Percentiles rank a stretch among this genome's conserved stretches.
Conservation (phyloP, 2,329 filamentous ascomycete genomes). For the Mycogone perniciosa region DNA sequence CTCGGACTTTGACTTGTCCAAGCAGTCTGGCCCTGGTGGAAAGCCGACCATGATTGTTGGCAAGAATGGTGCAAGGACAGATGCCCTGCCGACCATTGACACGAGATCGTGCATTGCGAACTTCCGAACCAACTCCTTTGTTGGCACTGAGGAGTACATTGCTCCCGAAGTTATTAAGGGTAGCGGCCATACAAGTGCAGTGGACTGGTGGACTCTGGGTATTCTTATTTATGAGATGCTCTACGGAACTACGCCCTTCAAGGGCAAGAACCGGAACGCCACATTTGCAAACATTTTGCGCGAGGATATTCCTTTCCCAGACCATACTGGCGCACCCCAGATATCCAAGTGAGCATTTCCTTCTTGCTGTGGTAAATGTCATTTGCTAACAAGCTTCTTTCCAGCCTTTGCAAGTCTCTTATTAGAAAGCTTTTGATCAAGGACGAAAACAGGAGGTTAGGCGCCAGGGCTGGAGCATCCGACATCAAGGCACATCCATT, state of each 20-base stretch:
- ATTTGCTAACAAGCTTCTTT: neutral
- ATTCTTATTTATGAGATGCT: conserved; percentile 99
- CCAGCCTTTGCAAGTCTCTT: conserved; percentile 87
- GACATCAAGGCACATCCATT: conserved; percentile 96
- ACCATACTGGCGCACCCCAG: conserved; percentile 74
- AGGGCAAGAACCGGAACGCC: conserved; percentile 96
- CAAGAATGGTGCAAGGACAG: conserved; percentile 79
- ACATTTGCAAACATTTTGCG: conserved; percentile 96
- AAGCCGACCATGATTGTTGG: conserved; percentile 97
- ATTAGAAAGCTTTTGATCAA: conserved; percentile 97
- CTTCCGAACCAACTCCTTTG: conserved; percentile 97
- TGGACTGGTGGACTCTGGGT: conserved; percentile 98
- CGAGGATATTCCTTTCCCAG: conserved; percentile 93
- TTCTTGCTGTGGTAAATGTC: neutral
- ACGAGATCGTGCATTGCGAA: conserved; percentile 97
- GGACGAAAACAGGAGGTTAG: conserved; percentile 87
- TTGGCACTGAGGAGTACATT: conserved; percentile 98
- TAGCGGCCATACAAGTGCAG: conserved; percentile 94
- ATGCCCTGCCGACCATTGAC: conserved; percentile 90
- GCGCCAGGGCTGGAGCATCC: conserved; percentile 88
- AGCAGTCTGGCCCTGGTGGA: conserved; percentile 92
- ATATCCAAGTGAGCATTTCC: conserved; percentile 76
- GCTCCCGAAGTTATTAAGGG: conserved; percentile 98
- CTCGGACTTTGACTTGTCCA: conserved; percentile 96
- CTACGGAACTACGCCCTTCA: conserved; percentile 97